These are phyloP conservation scores for Corrigiola litoralis DNA, from an alignment of 179 eudicot genomes.

Conservation along the genomic window DNA sequence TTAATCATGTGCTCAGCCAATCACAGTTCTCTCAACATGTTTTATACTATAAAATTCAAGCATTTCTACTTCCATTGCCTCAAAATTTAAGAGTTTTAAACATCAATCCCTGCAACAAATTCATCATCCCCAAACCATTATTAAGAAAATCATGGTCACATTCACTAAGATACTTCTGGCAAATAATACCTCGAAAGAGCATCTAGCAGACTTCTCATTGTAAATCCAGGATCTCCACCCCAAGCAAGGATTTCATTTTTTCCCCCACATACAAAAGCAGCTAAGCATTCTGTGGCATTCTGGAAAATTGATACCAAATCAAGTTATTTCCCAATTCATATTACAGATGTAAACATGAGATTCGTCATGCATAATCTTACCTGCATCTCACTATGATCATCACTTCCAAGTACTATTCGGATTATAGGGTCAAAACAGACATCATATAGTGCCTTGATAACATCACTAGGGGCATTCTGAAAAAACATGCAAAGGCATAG, in stretches of 20 bases:
- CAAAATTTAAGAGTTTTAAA: neutral
- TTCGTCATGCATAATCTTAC: constrained; percentile 27
- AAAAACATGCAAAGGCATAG: constrained; percentile 3
- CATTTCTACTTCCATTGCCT: neutral
- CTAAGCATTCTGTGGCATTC: constrained; percentile 97
- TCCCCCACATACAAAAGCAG: constrained; percentile 72
- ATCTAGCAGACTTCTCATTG: constrained; percentile 91
- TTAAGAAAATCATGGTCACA: neutral
- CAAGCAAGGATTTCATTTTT: constrained; percentile 80
- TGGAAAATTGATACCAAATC: constrained; percentile 22
- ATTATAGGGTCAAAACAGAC: constrained; percentile 76
- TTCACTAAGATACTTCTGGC: neutral
- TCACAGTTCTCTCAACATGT: neutral
- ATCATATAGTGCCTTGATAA: constrained; percentile 71
- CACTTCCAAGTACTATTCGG: constrained; percentile 69
- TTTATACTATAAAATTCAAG: neutral
- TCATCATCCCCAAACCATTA: neutral
- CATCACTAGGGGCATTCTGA: constrained; percentile 71
- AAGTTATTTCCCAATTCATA: neutral
- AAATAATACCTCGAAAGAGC: constrained; percentile 76
- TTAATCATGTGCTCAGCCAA: neutral
- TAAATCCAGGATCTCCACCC: constrained; percentile 88
- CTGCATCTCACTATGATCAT: constrained; percentile 93
- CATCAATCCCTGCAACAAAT: neutral
- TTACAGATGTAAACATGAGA: constrained; percentile 6